These are phyloP conservation scores for Mesembryanthemum crystallinum DNA, from an alignment of 148 eudicot genomes.

Conservation along the genomic window DNA sequence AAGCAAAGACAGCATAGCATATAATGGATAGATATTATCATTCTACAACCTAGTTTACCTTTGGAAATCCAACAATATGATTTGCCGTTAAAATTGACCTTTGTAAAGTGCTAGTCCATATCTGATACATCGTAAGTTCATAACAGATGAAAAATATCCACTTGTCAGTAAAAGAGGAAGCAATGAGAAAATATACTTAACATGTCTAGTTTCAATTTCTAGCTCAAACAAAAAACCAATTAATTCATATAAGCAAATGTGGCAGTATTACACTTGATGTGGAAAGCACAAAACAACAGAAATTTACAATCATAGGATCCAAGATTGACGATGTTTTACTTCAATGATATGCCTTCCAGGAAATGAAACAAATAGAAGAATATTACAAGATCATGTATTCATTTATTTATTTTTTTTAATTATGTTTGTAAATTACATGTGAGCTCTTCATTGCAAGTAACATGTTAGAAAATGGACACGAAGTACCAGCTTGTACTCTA, in stretches of 20 bases:
- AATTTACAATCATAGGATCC: background rate
- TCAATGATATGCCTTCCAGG: background rate
- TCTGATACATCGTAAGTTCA: constrained; percentile 36
- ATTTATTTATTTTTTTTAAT: too few species aligned
- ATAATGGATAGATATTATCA: background rate
- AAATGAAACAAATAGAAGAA: too few species aligned
- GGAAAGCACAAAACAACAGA: background rate
- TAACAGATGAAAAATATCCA: background rate
- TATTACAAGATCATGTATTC: too few species aligned
- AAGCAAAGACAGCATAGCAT: background rate
- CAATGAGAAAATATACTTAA: background rate
- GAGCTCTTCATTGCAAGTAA: too few species aligned
- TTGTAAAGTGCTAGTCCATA: constrained; percentile 99
- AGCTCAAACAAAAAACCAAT: background rate
- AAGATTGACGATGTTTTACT: background rate
- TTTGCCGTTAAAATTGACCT: constrained; percentile 82
- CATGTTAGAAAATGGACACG: too few species aligned
- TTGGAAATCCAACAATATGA: constrained; percentile 87
- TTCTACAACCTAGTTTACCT: constrained; percentile 49
- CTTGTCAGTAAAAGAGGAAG: background rate
- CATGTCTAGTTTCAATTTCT: background rate
- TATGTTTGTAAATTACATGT: too few species aligned
- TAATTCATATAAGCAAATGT: background rate
- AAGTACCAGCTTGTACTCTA: too few species aligned
- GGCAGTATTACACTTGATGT: background rate